Conservation (phyloP, 305 asterid genomes). For the Stenogyne calaminthoides region DNA sequence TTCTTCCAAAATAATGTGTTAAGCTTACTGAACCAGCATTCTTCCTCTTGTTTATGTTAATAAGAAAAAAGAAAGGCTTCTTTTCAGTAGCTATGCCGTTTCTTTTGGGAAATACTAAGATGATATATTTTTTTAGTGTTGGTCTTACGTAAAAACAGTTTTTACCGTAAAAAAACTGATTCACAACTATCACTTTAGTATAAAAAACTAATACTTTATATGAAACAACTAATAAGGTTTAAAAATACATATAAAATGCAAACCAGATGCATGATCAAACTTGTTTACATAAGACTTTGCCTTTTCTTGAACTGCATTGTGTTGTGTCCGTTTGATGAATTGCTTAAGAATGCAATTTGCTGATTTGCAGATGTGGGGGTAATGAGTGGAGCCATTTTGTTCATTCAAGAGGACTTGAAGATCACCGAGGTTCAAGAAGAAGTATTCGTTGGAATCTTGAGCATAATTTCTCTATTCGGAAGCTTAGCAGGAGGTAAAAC, state of each 20-base stretch:
- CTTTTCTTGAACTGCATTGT: too few species aligned
- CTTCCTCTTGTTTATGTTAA: not conserved
- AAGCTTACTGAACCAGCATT: slow-evolving; percentile 1
- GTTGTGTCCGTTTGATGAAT: not conserved
- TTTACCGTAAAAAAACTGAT: too few species aligned
- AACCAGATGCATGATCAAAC: too few species aligned
- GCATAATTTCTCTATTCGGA: slow-evolving; percentile 61
- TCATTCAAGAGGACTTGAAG: slow-evolving; percentile 57
- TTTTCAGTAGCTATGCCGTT: too few species aligned
- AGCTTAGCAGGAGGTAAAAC: slow-evolving; percentile 64
- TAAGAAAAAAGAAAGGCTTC: not conserved
- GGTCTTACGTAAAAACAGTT: too few species aligned
- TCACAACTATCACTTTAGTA: too few species aligned
- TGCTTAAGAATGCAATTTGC: not conserved
- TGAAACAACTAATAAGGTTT: too few species aligned
- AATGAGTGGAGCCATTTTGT: slow-evolving; percentile 74
- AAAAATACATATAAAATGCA: too few species aligned
- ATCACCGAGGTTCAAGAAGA: slow-evolving; percentile 59
- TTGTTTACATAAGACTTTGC: too few species aligned
- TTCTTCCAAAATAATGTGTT: not conserved
- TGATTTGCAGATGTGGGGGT: slow-evolving; percentile 60
- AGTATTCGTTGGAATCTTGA: slow-evolving; percentile 57
- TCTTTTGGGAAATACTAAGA: too few species aligned
- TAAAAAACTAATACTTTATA: too few species aligned
- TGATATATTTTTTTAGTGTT: too few species aligned